These are phyloP conservation scores for Dothistroma pini DNA, from an alignment of 2,329 filamentous ascomycete genomes.

Conservation along the genomic window DNA sequence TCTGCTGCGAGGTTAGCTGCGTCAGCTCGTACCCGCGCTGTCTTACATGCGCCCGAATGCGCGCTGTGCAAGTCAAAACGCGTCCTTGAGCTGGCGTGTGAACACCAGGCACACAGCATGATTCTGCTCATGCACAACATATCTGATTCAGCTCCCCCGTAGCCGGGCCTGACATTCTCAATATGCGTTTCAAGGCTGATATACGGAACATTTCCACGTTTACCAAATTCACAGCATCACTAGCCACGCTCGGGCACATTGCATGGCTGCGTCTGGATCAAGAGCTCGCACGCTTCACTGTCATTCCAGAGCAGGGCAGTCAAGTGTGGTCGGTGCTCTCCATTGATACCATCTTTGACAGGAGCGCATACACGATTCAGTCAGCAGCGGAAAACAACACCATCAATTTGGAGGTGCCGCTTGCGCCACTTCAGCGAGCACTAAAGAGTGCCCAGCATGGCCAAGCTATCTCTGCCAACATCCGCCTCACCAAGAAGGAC, in stretches of 20 bases:
- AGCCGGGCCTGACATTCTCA: not conserved
- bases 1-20: no score
- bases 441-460: conserved; percentile 70
- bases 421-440: conserved; percentile 84
- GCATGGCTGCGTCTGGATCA: conserved; percentile 89
- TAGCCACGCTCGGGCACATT: conserved; percentile 69
- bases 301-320: conserved; percentile 89
- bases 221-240: conserved; percentile 57
- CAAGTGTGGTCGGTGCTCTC: conserved; percentile 70
- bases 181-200: conserved; percentile 31
- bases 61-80: not conserved
- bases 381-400: conserved; percentile 79
- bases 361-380: conserved; percentile 68
- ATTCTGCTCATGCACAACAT: not conserved
- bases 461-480: conserved; percentile 73
- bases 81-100: conserved; percentile 34
- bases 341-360: conserved; percentile 76
- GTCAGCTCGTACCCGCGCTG: not conserved
- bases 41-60: not conserved
- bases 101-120: not conserved
- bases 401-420: conserved; percentile 93
- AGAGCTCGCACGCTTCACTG: conserved; percentile 85
- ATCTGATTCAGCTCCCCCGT: not conserved
- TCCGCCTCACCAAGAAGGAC: conserved; percentile 91
- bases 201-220: conserved; percentile 38